Evolutionary conservation across 2,329 filamentous ascomycete genomes (phyloP), one percentile per base, ranked within the genome.

Genomic region (Atkinsonella hypoxylon): DNA sequence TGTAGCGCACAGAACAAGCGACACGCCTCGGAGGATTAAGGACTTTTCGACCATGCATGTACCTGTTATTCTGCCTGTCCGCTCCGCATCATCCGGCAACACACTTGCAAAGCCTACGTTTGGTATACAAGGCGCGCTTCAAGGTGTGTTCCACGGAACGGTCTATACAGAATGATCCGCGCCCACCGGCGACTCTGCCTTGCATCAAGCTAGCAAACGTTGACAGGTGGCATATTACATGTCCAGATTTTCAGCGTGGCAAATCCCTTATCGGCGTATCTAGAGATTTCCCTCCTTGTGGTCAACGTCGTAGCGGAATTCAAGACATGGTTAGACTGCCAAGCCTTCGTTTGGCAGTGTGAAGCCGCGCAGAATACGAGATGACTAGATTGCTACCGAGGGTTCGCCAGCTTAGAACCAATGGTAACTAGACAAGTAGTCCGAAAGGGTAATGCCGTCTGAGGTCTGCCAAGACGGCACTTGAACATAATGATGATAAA

Each of bases 381-480:
- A 22, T 10, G 10, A 34, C 11, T 15, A 20, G 9, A 17, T 22
- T 30, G 22, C 34, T 20, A 13, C 26, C 18, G 26, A 26, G 26
- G 26, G 26, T 7, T 26, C 26, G 8, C 26, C 26, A 7, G 4
- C 26, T 26, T 26, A 8, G 26, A 26, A 26, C 26, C 26, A 26
- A 26, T 26, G 22, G 6, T 6, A 26, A 26, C 4, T 6, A 41
- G 26, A 17, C 12, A 17, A 15, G 26, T 26, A 40, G n/a, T 22
- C n/a, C 45, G 41, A 45, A 49, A 41, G 18, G n/a, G 31, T 43
- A 15, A 39, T 45, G 31, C 40, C 34, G 45, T 41, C 41, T 31
- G 18, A 51, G 34, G 41, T 48, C 12, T 48, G 45, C 50, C 50
- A 51, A 48, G 45, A 45, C 50, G 32, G 41, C 45, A 48, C 22